phyloP scores from a whole-genome alignment of 2,329 filamentous ascomycete genomes.

The Microcyclospora tardicrescens region DNA sequence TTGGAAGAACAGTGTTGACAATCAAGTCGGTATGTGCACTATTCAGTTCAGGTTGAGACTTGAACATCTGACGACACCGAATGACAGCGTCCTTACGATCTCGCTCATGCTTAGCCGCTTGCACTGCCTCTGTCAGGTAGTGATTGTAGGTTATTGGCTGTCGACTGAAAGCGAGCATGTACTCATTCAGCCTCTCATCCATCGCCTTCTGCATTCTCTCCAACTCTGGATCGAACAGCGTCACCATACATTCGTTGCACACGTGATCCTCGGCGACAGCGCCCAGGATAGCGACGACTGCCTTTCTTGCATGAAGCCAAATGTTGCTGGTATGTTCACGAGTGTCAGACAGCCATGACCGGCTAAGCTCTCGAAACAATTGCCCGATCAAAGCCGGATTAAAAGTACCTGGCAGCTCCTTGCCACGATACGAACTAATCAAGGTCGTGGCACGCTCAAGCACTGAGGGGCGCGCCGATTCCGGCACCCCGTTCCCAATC shows the following conservation, averaged over 20 bases:
- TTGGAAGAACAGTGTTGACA: neutral
- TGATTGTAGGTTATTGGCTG: constrained; percentile 25
- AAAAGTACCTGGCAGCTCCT: constrained; percentile 47
- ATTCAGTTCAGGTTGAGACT: too few species aligned
- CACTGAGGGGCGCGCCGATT: neutral
- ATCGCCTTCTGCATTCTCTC: neutral
- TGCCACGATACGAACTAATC: constrained; percentile 25
- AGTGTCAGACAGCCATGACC: constrained; percentile 37
- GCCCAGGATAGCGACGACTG: neutral
- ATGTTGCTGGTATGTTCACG: constrained; percentile 18
- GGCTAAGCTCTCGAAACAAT: constrained; percentile 46
- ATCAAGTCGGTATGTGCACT: too few species aligned
- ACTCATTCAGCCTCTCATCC: constrained; percentile 1
- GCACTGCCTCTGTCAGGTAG: constrained; percentile 22
- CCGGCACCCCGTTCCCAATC: neutral
- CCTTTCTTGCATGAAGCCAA: neutral
- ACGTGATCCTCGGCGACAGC: too few species aligned
- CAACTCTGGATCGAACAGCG: too few species aligned
- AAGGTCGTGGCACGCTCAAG: neutral
- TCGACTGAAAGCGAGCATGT: constrained; percentile 1
- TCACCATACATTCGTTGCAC: too few species aligned
- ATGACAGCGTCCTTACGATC: too few species aligned
- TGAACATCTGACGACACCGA: too few species aligned
- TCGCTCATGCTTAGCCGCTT: constrained; percentile 13
- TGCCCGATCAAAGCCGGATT: constrained; percentile 45